Conservation (phyloP, 805 yeast genomes). For the Teunomyces funiuensis region DNA sequence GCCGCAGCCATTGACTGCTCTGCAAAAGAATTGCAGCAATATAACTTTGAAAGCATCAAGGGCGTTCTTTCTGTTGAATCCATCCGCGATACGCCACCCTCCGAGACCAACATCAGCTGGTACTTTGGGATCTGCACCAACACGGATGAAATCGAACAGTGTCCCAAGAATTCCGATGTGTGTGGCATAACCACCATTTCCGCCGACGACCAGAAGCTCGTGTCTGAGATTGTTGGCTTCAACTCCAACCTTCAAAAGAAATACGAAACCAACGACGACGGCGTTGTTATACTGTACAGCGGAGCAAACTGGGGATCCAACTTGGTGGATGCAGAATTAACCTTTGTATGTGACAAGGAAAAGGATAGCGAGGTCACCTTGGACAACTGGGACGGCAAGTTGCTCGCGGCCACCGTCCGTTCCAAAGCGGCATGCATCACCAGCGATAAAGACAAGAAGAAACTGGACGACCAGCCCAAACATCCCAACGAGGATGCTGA, state of each 20-base stretch:
- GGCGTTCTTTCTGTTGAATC: slow-evolving; percentile 36
- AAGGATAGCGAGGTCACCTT: slow-evolving; percentile 25
- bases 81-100: slow-evolving; percentile 73
- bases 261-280: slow-evolving; percentile 28
- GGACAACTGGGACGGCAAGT: slow-evolving; percentile 37
- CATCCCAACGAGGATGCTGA: slow-evolving; percentile 30
- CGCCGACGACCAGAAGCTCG: slow-evolving; percentile 49
- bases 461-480: slow-evolving; percentile 22
- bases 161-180: slow-evolving; percentile 70
- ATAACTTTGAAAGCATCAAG: slow-evolving; percentile 47
- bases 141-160: slow-evolving; percentile 43
- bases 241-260: slow-evolving; percentile 40
- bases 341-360: slow-evolving; percentile 44
- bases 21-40: slow-evolving; percentile 33
- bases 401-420: slow-evolving; percentile 26
- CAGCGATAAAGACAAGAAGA: slow-evolving; percentile 29
- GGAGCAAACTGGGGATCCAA: slow-evolving; percentile 74
- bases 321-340: slow-evolving; percentile 46
- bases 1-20: slow-evolving; percentile 33
- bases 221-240: slow-evolving; percentile 64
- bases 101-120: slow-evolving; percentile 59
- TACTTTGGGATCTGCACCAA: slow-evolving; percentile 68
- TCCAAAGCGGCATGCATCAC: slow-evolving; percentile 43
- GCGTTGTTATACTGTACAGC: slow-evolving; percentile 39
- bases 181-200: slow-evolving; percentile 70